Base-by-base conservation (phyloP, 176 grass and related monocot species). In the Dendrocalamus sinicus region DNA sequence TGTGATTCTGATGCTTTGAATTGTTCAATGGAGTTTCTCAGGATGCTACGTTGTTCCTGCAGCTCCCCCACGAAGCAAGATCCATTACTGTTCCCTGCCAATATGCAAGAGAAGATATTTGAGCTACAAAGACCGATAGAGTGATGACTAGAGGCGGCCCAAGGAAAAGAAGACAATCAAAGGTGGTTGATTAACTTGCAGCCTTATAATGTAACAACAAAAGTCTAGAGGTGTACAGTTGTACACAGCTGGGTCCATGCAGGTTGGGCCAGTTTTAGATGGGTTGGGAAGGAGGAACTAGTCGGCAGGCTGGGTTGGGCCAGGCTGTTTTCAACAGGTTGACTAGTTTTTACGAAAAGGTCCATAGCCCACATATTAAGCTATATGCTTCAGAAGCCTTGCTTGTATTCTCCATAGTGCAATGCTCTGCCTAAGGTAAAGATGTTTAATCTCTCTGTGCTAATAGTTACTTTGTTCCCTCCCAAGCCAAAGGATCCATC, bases 1-100 rank as follows among this genome's bases (percentile, higher is more conserved):
- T 88, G 91, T 17, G 78, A 77, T 91, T 96, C 94, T 78, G 81
- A 70, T 65, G 50, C 81, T 89, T 94, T 94, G 43, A 99, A 85
- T 76, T 91, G 82, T 41, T 94, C 90, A 59, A 94, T 86, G 81
- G 88, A 91, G 79, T 94, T 91, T 73, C 71, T 84, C 68, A 99
- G 76, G 75, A 89, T 81, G 74, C 52, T 78, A 67, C 91, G 84
- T 63, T 99, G 92, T 24, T 89, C 64, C 75, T 88, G 82, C 72
- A 99, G 72, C 8, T 94, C 87, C 71, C 88, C 83, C 40, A 72
- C 52, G 78, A 86, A 66, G 53, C 52, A 85, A 81, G 91, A 87
- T 78, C 67, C 74, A 80, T 84, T 88, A 70, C 59, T 83, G 24
- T 37, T 78, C 26, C 87, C 93, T 99, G 81, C 30, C 59, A 82